phyloP scores from a whole-genome alignment of 108 stramenopile species.

The Cylindrotheca closterium region DNA sequence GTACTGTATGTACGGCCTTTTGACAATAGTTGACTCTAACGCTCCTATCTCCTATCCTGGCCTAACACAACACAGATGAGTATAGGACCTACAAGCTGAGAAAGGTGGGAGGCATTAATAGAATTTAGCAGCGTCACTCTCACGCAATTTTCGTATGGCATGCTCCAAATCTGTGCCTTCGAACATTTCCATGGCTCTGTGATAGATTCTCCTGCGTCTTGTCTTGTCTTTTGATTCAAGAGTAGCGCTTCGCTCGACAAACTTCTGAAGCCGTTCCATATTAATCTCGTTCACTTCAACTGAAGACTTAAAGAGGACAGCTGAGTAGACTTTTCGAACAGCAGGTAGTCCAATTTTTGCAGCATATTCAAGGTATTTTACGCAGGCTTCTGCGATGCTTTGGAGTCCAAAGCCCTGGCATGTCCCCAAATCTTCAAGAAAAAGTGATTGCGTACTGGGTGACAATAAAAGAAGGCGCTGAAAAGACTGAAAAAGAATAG shows the following conservation, averaged over 20 bases:
- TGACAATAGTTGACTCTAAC: no score
- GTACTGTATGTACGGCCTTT: no score
- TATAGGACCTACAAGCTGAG: no score
- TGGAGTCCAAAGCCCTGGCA: constrained; percentile 28
- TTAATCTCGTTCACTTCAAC: constrained; percentile 36
- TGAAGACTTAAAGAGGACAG: constrained; percentile 54
- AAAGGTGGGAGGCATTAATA: no score
- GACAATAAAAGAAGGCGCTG: constrained; percentile 63
- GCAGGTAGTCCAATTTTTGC: constrained; percentile 18
- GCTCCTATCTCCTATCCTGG: no score
- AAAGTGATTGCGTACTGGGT: constrained; percentile 23
- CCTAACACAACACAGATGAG: no score
- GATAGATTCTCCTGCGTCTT: constrained; percentile 45
- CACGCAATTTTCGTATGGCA: constrained; percentile 27
- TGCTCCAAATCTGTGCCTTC: constrained; percentile 27
- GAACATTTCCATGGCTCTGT: constrained; percentile 57
- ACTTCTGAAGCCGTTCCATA: constrained; percentile 48
- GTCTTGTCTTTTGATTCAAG: constrained; percentile 23
- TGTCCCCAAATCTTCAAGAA: constrained; percentile 20
- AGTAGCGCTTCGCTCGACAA: constrained; percentile 34
- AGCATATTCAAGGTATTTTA: constrained; percentile 40
- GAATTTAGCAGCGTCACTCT: no score
- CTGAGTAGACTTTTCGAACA: constrained; percentile 56
- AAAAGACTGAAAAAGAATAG: constrained; percentile 33
- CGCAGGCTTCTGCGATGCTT: constrained; percentile 37